A percentile compares a stretch with the other conserved stretches of the same genome.
Evolutionary conservation across 31 red algal genomes (phyloP).

Genomic region (Asparagopsis taxiformis): DNA sequence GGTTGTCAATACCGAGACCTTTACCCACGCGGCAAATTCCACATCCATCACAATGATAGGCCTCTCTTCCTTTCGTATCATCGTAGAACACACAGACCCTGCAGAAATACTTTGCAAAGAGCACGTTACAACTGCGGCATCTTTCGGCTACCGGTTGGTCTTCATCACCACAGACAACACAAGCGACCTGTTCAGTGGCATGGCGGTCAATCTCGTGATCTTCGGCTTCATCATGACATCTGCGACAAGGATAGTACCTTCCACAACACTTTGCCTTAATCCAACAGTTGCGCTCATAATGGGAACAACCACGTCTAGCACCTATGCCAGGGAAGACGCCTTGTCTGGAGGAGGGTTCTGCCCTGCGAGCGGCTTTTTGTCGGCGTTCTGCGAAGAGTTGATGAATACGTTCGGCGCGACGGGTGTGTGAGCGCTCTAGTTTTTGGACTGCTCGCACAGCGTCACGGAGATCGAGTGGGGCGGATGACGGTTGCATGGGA

Average conservation of each 20-base stretch:
- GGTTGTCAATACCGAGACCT: conserved; percentile 69
- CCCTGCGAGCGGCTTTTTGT: background rate
- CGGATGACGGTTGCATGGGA: background rate
- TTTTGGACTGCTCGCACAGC: conserved; percentile 12
- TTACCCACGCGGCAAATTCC: conserved; percentile 90
- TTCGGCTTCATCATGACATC: conserved; percentile 88
- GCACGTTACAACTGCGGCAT: conserved; percentile 46
- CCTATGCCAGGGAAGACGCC: conserved; percentile 42
- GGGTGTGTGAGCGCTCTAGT: background rate
- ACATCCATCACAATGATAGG: conserved; percentile 91
- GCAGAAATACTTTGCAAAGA: conserved; percentile 85
- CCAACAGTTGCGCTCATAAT: conserved; percentile 78
- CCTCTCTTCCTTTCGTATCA: conserved; percentile 41
- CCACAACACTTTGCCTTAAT: conserved; percentile 76
- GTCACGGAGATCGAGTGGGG: background rate
- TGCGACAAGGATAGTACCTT: conserved; percentile 75
- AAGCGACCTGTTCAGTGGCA: conserved; percentile 70
- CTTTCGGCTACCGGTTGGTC: conserved; percentile 57
- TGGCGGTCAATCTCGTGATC: conserved; percentile 79
- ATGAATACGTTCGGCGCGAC: background rate
- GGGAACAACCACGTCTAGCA: conserved; percentile 47
- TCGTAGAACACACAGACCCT: conserved; percentile 80
- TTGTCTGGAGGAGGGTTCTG: background rate
- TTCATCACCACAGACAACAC: conserved; percentile 47
- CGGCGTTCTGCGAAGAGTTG: conserved; percentile 4